Evolutionary conservation across 1,284 basidiomycete genomes (phyloP).

Genomic region (Lignosus rhinocerotis): DNA sequence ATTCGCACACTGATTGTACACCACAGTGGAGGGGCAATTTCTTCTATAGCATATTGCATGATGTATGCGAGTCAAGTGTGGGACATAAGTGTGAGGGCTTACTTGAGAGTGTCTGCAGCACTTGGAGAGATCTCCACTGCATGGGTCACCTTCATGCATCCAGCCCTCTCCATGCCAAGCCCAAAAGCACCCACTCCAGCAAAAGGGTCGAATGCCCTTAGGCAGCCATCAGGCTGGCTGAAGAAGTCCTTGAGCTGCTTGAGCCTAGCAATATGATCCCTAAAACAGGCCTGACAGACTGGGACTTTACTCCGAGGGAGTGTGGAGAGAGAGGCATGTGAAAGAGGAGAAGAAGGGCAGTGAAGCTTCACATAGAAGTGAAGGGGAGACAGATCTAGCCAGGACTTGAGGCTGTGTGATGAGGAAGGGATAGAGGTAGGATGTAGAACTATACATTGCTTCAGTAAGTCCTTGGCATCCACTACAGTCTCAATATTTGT

Average conservation of each 20-base stretch:
- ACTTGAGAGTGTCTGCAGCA: constrained; percentile 66
- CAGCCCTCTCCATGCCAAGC: constrained; percentile 51
- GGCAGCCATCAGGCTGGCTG: constrained; percentile 27
- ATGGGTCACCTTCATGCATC: constrained; percentile 58
- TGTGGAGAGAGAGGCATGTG: constrained; percentile 39
- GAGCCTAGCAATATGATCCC: constrained; percentile 34
- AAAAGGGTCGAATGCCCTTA: constrained; percentile 63
- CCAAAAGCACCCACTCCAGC: constrained; percentile 67
- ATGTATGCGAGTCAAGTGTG: not conserved
- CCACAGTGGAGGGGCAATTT: constrained; percentile 45
- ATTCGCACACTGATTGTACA: constrained; percentile 66
- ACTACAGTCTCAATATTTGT: constrained; percentile 46
- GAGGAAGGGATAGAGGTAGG: constrained; percentile 10
- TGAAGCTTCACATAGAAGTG: constrained; percentile 58
- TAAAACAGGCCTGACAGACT: constrained; percentile 49
- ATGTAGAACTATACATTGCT: constrained; percentile 49
- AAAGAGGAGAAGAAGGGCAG: constrained; percentile 44
- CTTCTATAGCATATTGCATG: constrained; percentile 30
- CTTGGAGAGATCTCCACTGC: constrained; percentile 70
- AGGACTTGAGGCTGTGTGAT: constrained; percentile 39
- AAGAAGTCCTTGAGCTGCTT: constrained; percentile 29
- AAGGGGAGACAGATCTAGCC: constrained; percentile 51
- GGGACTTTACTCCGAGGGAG: constrained; percentile 38
- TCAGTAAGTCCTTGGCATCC: constrained; percentile 42
- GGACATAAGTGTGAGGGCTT: not conserved